Base-by-base conservation (phyloP, 2,329 filamentous ascomycete species). In the Chalaropsis ovoidea region DNA sequence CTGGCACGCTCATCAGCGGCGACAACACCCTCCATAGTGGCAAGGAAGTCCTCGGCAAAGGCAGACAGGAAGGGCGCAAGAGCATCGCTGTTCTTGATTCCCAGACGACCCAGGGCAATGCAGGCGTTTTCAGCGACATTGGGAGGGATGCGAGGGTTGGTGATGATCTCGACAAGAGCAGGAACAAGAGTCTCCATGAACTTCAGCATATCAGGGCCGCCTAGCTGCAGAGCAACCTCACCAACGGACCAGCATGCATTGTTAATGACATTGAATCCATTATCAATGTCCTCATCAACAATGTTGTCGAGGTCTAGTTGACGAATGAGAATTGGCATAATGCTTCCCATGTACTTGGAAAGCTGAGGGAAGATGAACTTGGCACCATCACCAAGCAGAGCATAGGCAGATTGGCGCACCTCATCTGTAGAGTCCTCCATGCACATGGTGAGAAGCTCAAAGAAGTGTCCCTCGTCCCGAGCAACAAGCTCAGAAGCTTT, bases 201-300 rank as follows among this genome's bases (percentile, higher is more conserved):
- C 0, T 87, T 87, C 0, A 81, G 81, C 84, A 96, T 89, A 64
- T 82, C 84, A 68, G 86, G 84, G 70, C 86, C 84, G 31, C 49
- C 35, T 73, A 89, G 82, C 68, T 90, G 86, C 75, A 96, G 86
- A 17, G 91, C 85, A 68, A 97, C 94, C 77, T 99, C 94, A 52
- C 94, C 94, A 27, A 86, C 86, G 6, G 92, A 95, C 94, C 94
- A 99, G 77, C 93, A 97, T 24, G 94, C 93, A 73, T 99, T 99
- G 81, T 97, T 99, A 67, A 97, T 86, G 39, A 97, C 92, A 68
- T 91, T 90, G 74, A 96, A 96, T 15, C 86, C 87, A 19, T 84
- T 88, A 69, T 95, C 90, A 60, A 90, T 85, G 68, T 91, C 88
- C 70, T 95, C 90, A 68, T 92, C 88, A 19, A 85, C 76, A 62